Evolutionary conservation across 306 rosid species (phyloP).

Genomic region (Castanospermum australe): DNA sequence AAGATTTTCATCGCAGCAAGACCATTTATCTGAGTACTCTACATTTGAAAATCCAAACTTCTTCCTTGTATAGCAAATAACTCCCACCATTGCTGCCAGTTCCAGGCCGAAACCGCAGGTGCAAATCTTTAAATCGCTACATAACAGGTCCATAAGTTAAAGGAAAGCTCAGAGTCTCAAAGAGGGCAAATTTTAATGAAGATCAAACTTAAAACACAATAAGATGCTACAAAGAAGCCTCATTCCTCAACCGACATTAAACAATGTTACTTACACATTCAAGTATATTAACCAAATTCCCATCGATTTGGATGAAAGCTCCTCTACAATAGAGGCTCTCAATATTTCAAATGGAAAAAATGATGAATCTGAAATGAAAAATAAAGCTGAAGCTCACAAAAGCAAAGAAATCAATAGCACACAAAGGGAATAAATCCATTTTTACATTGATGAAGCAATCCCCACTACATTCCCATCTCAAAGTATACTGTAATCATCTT

Average conservation of each 20-base stretch:
- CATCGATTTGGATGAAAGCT: neutral
- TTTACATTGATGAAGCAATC: slow-evolving; percentile 34
- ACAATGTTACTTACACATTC: neutral
- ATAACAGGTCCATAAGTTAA: neutral
- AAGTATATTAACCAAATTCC: neutral
- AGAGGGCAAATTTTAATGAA: neutral
- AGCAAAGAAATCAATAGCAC: slow-evolving; percentile 1
- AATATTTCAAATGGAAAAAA: neutral
- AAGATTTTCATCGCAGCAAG: too few species aligned
- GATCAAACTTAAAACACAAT: neutral
- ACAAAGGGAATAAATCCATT: neutral
- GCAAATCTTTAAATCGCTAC: neutral
- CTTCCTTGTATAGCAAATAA: neutral
- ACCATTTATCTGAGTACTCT: neutral
- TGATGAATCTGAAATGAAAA: neutral
- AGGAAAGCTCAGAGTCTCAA: neutral
- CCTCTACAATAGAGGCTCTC: neutral
- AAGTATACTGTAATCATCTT: slow-evolving; percentile 49
- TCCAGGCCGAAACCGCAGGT: neutral
- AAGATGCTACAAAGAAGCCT: neutral
- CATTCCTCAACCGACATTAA: neutral
- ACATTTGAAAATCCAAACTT: neutral
- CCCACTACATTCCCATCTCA: slow-evolving; percentile 35
- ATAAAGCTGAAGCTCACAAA: slow-evolving; percentile 1
- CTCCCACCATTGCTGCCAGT: neutral